phyloP scores from a whole-genome alignment of 2,329 filamentous ascomycete genomes.

The Madurella fahalii region DNA sequence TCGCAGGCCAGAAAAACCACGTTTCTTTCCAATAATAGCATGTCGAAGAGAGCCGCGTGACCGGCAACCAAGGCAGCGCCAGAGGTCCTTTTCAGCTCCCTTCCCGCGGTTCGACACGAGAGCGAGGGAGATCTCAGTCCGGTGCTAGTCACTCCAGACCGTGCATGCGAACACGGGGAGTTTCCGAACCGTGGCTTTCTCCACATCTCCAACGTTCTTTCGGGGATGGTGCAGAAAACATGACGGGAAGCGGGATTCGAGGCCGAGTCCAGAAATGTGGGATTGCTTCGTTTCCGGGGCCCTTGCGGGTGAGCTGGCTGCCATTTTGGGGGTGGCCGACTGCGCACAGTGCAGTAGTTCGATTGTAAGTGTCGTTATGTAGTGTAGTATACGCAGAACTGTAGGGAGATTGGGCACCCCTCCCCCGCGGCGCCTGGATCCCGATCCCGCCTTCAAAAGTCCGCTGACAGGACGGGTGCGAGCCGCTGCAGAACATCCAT shows the following conservation, averaged over 20 bases:
- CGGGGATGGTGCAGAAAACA: too few species aligned
- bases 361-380: neutral
- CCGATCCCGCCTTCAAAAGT: neutral
- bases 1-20: constrained; percentile 13
- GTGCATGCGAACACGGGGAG: too few species aligned
- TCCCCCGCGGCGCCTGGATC: too few species aligned
- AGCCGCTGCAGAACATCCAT: constrained; percentile 5
- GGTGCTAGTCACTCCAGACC: too few species aligned
- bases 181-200: too few species aligned
- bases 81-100: constrained; percentile 10
- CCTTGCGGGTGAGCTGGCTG: neutral
- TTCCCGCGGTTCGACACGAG: neutral
- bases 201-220: too few species aligned
- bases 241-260: too few species aligned
- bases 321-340: neutral
- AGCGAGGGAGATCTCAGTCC: too few species aligned
- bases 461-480: neutral
- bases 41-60: constrained; percentile 16
- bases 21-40: too few species aligned
- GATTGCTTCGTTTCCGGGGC: too few species aligned
- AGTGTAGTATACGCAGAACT: too few species aligned
- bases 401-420: neutral
- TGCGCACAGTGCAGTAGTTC: neutral
- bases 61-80: constrained; percentile 1
- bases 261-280: too few species aligned